Percentiles rank a stretch among this genome's conserved stretches.
These are phyloP conservation scores for Aristolochia contorta DNA, from an alignment of 164 flowering plant species.

Conservation along the genomic window DNA sequence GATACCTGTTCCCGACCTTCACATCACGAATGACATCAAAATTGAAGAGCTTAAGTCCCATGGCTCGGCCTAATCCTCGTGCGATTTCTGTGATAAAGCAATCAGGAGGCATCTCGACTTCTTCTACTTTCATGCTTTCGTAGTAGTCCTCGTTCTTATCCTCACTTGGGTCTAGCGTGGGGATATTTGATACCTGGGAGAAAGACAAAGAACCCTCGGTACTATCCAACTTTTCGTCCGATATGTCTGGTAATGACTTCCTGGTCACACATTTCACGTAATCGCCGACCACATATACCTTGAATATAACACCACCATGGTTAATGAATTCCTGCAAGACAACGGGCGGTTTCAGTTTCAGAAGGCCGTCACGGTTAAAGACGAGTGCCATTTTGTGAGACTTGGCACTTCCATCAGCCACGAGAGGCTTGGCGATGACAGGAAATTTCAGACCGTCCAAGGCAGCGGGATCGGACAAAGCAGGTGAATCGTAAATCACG, in stretches of 20 bases:
- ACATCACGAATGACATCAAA: conserved; percentile 80
- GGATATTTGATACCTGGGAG: conserved; percentile 69
- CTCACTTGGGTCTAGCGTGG: conserved; percentile 20
- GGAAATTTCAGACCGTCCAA: conserved; percentile 51
- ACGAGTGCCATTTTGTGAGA: conserved; percentile 77
- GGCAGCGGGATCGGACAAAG: conserved; percentile 18
- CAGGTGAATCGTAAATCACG: conserved; percentile 36
- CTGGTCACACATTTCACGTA: conserved; percentile 65
- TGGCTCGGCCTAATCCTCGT: conserved; percentile 35
- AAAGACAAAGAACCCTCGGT: conserved; percentile 45
- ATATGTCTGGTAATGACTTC: conserved; percentile 65
- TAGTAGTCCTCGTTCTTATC: conserved; percentile 22
- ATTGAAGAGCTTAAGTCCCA: conserved; percentile 56
- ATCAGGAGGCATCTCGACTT: conserved; percentile 57
- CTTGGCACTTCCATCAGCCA: conserved; percentile 75
- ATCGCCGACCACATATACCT: conserved; percentile 75
- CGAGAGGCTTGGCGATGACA: conserved; percentile 76
- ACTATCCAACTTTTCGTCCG: conserved; percentile 47
- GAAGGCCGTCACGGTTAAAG: conserved; percentile 42
- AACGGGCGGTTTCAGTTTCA: conserved; percentile 48
- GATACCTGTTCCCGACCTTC: conserved; percentile 48
- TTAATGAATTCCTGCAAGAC: conserved; percentile 83
- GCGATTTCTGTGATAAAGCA: conserved; percentile 49
- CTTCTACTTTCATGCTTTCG: conserved; percentile 41
- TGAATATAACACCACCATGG: conserved; percentile 84